These are phyloP conservation scores for Jatropha curcas DNA, from an alignment of 345 rosid genomes.

Conservation along the genomic window DNA sequence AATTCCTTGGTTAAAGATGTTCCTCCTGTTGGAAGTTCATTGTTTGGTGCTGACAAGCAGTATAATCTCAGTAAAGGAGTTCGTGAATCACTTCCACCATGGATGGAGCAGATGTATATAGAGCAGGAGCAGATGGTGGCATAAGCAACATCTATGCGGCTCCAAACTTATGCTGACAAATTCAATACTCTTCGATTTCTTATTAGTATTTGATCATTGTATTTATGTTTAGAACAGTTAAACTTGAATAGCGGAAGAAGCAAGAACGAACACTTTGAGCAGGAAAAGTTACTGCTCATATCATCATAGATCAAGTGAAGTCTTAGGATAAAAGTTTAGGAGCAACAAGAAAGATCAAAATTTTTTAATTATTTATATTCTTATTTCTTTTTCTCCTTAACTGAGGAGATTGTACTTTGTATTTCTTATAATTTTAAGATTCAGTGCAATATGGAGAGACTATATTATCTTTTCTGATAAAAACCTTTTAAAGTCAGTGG, in stretches of 20 bases:
- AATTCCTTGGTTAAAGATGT: slow-evolving; percentile 76
- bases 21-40: slow-evolving; percentile 38
- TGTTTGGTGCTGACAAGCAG: slow-evolving; percentile 36
- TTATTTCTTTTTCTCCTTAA: background rate
- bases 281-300: slow-evolving; percentile 8
- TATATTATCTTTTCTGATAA: background rate
- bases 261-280: background rate
- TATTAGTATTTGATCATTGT: slow-evolving; percentile 3
- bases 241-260: background rate
- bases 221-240: slow-evolving; percentile 7
- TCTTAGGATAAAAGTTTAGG: background rate
- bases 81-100: slow-evolving; percentile 50
- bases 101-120: slow-evolving; percentile 88
- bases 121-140: slow-evolving; percentile 96
- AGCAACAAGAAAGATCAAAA: background rate
- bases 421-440: background rate
- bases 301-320: background rate
- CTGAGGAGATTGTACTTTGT: slow-evolving; percentile 7
- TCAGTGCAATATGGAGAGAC: background rate
- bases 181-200: background rate
- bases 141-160: slow-evolving; percentile 32
- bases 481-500: background rate
- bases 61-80: slow-evolving; percentile 38
- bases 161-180: background rate
- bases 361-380: slow-evolving; percentile 21